Evolutionary conservation across 805 yeast species (phyloP).

Genomic region (Kluyveromyces wickerhamii): DNA sequence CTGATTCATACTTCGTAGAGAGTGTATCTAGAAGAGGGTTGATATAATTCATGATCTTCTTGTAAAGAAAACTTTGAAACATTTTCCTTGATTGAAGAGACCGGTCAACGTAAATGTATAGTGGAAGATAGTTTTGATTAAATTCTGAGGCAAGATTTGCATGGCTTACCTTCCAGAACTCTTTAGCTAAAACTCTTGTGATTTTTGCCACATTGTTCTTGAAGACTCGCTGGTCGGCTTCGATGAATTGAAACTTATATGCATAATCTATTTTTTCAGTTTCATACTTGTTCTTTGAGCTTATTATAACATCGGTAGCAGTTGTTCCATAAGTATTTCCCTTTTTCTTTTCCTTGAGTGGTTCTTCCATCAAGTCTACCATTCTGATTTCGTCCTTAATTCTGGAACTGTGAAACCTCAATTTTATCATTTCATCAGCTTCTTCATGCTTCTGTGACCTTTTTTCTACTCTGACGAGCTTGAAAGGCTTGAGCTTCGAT

Average conservation of each 20-base stretch:
- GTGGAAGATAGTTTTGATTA: conserved; percentile 15
- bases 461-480: conserved; percentile 55
- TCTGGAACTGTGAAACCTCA: conserved; percentile 28
- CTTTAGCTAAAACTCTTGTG: conserved; percentile 17
- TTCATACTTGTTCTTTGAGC: conserved; percentile 12
- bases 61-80: conserved; percentile 15
- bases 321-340: not conserved
- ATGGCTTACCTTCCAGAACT: conserved; percentile 18
- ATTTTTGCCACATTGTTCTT: conserved; percentile 17
- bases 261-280: conserved; percentile 13
- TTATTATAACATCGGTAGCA: conserved; percentile 5
- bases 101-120: conserved; percentile 21
- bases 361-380: conserved; percentile 16
- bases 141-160: conserved; percentile 18
- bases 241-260: conserved; percentile 21
- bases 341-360: not conserved
- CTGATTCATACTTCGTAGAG: conserved; percentile 11
- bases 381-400: conserved; percentile 26
- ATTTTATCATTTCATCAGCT: conserved; percentile 53
- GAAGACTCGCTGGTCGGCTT: conserved; percentile 20
- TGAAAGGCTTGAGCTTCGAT: conserved; percentile 31
- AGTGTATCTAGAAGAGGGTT: conserved; percentile 20
- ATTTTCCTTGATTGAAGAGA: conserved; percentile 13
- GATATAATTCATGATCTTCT: conserved; percentile 16
- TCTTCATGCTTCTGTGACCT: conserved; percentile 71